A percentile compares a stretch with the other conserved stretches of the same genome.
Evolutionary conservation across 768 basidiomycete genomes (phyloP).

Genomic region (Suillus paluster): DNA sequence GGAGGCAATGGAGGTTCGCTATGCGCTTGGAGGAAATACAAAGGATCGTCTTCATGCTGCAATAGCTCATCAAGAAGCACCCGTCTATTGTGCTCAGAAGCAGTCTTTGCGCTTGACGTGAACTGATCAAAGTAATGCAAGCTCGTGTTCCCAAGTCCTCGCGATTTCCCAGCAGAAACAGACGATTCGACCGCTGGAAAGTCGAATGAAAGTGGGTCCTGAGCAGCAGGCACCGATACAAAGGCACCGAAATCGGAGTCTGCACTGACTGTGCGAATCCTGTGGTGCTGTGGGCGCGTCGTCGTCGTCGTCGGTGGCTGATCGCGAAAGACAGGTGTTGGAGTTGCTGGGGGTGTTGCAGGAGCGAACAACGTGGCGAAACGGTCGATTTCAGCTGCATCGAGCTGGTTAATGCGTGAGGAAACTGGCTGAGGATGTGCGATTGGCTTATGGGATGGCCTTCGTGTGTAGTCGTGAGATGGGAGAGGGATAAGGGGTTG

Average conservation of each 20-base stretch:
- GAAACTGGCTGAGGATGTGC: neutral
- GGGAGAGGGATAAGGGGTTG: neutral
- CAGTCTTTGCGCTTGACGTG: constrained; percentile 56
- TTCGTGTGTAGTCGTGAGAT: neutral
- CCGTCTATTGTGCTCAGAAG: constrained; percentile 55
- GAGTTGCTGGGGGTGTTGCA: constrained; percentile 35
- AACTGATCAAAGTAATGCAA: constrained; percentile 66
- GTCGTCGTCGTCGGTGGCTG: neutral
- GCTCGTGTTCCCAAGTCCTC: constrained; percentile 25
- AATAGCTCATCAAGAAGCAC: constrained; percentile 67
- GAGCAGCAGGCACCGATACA: constrained; percentile 55
- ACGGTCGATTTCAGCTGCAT: constrained; percentile 40
- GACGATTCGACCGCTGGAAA: neutral
- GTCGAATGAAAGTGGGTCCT: constrained; percentile 51
- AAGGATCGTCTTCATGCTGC: constrained; percentile 69
- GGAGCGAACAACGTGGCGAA: constrained; percentile 51
- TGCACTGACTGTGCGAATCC: constrained; percentile 22
- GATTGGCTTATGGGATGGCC: neutral
- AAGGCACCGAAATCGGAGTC: constrained; percentile 67
- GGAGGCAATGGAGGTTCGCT: constrained; percentile 24
- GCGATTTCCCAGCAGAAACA: neutral
- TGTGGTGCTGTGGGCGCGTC: constrained; percentile 5
- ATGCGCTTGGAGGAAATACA: constrained; percentile 55
- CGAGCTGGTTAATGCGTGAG: constrained; percentile 2
- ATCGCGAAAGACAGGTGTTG: constrained; percentile 13